Evolutionary conservation across 2,329 filamentous ascomycete species (phyloP), one percentile per base, ranked within the genome.

Genomic region (Pseudogymnoascus sp.): DNA sequence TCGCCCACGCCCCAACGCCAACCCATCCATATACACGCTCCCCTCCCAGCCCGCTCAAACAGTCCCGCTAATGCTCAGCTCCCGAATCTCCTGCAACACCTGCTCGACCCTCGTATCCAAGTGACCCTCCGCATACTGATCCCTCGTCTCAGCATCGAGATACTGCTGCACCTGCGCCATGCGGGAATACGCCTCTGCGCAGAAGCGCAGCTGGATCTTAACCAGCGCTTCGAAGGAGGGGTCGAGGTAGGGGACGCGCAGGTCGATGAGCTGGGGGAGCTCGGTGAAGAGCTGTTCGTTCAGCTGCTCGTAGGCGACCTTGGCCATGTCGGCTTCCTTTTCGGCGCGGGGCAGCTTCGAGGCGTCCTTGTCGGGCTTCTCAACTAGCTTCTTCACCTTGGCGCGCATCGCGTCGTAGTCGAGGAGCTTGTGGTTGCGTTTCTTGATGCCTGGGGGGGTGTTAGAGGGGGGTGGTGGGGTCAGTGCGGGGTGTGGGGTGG

Each of bases 161-260:
- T 97, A 97, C 78, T 99, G 95, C 79, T 99, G 95, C 64, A 99
- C 96, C 79, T 99, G 96, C 26, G 96, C 95, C 95, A 99, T 99
- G 59, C 95, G 84, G 66, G 88, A 93, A 77, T 99, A 99, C 1
- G 95, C 95, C 78, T 99, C 95, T 6, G 96, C 95, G 73, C 96
- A 99, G 80, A 99, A 99, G 39, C 95, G 84, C 71, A 99, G 77
- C 79, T 99, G 95, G 69, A 99, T 99, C 82, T 99, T 99, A 75
- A 99, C 95, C 62, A 99, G 86, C 0, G 96, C 95, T 78, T 99
- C 95, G 73, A 99, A 99, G 66, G 88, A 93, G 0, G 96, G 96
- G 72, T 99, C 95, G 64, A 99, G 85, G 74, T 99, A 99, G 0
- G 96, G 96, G 12, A 99, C 95, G 63, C 95, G 89, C 66, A 99